Conservation (phyloP, 164 flowering plant species). For the Macadamia integrifolia region DNA sequence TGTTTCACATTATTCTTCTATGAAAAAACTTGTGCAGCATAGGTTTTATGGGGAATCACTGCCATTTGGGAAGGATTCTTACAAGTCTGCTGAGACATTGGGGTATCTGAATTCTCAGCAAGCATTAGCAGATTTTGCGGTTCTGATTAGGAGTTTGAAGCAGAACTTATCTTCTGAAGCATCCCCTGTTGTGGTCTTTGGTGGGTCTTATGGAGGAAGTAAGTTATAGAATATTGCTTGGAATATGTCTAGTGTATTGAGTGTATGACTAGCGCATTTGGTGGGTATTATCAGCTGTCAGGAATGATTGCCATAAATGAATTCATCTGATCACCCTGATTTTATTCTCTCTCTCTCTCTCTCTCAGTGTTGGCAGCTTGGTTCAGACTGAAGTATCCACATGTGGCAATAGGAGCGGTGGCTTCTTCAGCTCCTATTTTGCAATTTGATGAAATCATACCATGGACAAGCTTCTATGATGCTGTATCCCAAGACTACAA, state of each 20-base stretch:
- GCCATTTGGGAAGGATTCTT: slow-evolving; percentile 49
- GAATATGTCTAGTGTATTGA: too few relatives aligned
- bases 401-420: slow-evolving; percentile 51
- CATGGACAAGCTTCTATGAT: slow-evolving; percentile 55
- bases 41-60: slow-evolving; percentile 57
- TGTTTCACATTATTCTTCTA: not conserved
- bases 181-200: slow-evolving; percentile 59
- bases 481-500: slow-evolving; percentile 52
- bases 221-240: slow-evolving; percentile 12
- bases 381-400: slow-evolving; percentile 63
- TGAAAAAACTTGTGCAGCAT: slow-evolving; percentile 30
- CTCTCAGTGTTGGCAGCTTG: slow-evolving; percentile 49
- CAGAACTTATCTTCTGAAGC: slow-evolving; percentile 50
- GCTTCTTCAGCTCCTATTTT: slow-evolving; percentile 59
- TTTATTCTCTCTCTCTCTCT: not conserved
- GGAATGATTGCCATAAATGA: slow-evolving; percentile 4
- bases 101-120: slow-evolving; percentile 56
- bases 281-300: not conserved
- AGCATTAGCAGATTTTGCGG: slow-evolving; percentile 60
- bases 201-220: slow-evolving; percentile 74
- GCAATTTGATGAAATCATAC: slow-evolving; percentile 45
- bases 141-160: slow-evolving; percentile 47
- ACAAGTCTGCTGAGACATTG: slow-evolving; percentile 40
- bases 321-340: not conserved
- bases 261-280: not conserved